Evolutionary conservation across 257 asterid species (phyloP), one percentile per base, ranked within the genome.

Genomic region (Verbena officinalis): DNA sequence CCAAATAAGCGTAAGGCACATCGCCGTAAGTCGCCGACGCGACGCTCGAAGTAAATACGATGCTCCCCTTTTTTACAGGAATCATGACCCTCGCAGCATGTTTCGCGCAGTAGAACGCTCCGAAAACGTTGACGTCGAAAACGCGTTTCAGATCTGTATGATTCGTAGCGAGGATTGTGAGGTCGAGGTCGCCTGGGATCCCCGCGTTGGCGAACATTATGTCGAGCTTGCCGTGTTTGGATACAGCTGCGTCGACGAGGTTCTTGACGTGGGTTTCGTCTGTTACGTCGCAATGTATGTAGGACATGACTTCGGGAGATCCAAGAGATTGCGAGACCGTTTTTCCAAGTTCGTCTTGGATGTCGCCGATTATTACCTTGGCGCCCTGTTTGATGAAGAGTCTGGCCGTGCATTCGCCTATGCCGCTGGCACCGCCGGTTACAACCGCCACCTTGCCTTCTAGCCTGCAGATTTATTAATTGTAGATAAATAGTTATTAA

Each of bases 191-290:
- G 3, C 75, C 74, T 1, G 67, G 40, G 43, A 21, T 45, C 8
- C 78, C 85, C 2, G 82, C 88, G 21, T 82, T 79, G 67, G 58
- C 42, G 23, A 70, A 79, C 81, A 76, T 76, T 55, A 78, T 71
- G 70, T 82, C 87, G 4, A 82, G 80, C 31, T 71, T 65, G 10
- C 87, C 82, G 33, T 73, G 36, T 4, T 61, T 68, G 42, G 81
- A 69, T 5, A 81, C 62, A 4, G 80, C 77, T 8, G 51, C 11
- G 42, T 78, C 68, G 13, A 81, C 77, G 24, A 62, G 74, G 39
- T 49, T 31, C 5, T 30, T 34, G 0, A 84, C 73, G 14, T 80
- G 70, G 1, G 23, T 0, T 30, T 84, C 87, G 1, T n/a, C 22
- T 3, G 78, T 73, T 0, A 80, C 78, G 48, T 83, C 85, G 40